Conservation (phyloP, 352 stramenopile species). For the Globisporangium heterothallicum region DNA sequence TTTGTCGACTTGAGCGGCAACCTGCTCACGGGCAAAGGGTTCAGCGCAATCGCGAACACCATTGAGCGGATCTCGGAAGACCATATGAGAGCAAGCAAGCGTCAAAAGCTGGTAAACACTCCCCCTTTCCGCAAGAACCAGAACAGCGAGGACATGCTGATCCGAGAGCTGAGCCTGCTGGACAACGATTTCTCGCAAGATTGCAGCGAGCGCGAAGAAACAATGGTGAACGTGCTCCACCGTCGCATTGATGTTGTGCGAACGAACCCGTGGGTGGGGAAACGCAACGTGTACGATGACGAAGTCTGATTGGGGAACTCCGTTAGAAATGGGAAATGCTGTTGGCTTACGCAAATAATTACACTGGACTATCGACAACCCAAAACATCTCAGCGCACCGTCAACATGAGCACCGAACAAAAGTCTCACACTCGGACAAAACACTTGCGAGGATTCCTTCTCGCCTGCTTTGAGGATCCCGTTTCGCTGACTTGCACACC, state of each 20-base stretch:
- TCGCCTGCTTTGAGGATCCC: neutral
- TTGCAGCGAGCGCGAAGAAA: constrained; percentile 13
- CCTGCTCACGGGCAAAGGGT: constrained; percentile 46
- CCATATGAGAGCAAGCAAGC: constrained; percentile 6
- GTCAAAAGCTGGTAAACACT: constrained; percentile 3
- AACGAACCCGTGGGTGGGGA: constrained; percentile 59
- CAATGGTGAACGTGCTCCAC: constrained; percentile 28
- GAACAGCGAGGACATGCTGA: neutral
- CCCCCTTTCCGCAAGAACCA: no score
- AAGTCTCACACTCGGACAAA: neutral
- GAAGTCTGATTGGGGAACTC: constrained; percentile 40
- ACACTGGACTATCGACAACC: neutral
- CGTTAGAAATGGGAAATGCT: neutral
- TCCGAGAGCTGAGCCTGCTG: constrained; percentile 56
- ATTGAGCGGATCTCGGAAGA: constrained; percentile 14
- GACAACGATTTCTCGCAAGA: constrained; percentile 64
- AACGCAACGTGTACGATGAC: constrained; percentile 79
- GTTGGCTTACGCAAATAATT: neutral
- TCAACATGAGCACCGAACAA: neutral
- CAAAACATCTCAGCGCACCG: neutral
- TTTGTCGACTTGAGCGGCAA: constrained; percentile 72
- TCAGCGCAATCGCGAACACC: constrained; percentile 34
- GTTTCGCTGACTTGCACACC: neutral
- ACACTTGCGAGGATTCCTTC: neutral
- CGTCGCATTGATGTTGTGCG: constrained; percentile 33